These are phyloP conservation scores for Vanrija sp. DNA, from an alignment of 1,284 basidiomycete genomes.

Conservation along the genomic window DNA sequence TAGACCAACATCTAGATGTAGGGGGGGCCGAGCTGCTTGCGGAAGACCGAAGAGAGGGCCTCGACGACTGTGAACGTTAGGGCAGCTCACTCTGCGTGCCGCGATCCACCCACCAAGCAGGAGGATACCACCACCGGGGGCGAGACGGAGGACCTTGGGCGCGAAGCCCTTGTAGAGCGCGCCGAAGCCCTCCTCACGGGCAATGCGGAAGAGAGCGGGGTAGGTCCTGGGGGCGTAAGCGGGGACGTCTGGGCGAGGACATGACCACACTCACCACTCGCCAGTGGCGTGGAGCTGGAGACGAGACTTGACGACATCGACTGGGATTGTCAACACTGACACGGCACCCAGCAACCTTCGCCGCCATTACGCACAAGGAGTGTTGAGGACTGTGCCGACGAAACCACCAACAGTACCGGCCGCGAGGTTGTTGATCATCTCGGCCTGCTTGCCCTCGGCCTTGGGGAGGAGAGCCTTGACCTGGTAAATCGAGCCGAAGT, in stretches of 20 bases:
- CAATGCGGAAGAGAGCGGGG: constrained; percentile 65
- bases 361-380: constrained; percentile 45
- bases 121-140: constrained; percentile 91
- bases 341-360: background rate
- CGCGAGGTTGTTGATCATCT: constrained; percentile 86
- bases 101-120: constrained; percentile 55
- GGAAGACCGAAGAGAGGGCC: constrained; percentile 40
- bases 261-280: constrained; percentile 56
- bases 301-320: constrained; percentile 89
- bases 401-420: constrained; percentile 88
- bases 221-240: constrained; percentile 30
- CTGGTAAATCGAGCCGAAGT: constrained; percentile 86
- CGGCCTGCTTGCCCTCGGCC: constrained; percentile 65
- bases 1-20: constrained; percentile 26
- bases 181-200: constrained; percentile 80
- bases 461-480: constrained; percentile 76
- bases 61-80: constrained; percentile 39
- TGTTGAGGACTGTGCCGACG: constrained; percentile 63
- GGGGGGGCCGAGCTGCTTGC: constrained; percentile 41
- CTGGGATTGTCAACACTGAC: constrained; percentile 14
- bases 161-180: constrained; percentile 89
- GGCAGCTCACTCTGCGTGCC: too few species aligned
- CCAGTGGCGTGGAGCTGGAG: constrained; percentile 88
- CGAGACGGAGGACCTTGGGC: constrained; percentile 75
- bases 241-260: background rate